Percentiles rank a stretch among this genome's conserved stretches.
These are phyloP conservation scores for Penicillium concentricum DNA, from an alignment of 2,329 filamentous ascomycete genomes.

Conservation along the genomic window DNA sequence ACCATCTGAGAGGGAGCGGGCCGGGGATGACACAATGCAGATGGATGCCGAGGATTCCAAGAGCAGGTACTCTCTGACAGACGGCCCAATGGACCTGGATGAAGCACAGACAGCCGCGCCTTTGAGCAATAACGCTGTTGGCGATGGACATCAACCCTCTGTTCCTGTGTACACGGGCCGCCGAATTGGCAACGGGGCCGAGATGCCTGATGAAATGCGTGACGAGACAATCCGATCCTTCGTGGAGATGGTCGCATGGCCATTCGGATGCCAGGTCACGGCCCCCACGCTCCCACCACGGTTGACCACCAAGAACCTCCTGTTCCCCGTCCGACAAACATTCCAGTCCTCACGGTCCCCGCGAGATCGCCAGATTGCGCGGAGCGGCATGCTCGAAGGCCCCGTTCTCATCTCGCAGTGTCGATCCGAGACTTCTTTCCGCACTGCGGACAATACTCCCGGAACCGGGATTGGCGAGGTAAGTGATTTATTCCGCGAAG, in stretches of 20 bases:
- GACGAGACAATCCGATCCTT: slow-evolving; percentile 57
- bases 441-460: slow-evolving; percentile 27
- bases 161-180: slow-evolving; percentile 55
- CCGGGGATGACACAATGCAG: slow-evolving; percentile 23
- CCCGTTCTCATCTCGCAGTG: slow-evolving; percentile 58
- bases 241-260: slow-evolving; percentile 58
- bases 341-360: slow-evolving; percentile 56
- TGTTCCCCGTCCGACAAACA: slow-evolving; percentile 58
- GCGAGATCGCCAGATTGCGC: slow-evolving; percentile 51
- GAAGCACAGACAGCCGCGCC: background rate
- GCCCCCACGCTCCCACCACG: slow-evolving; percentile 48
- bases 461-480: slow-evolving; percentile 39
- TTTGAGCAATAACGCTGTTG: background rate
- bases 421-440: slow-evolving; percentile 56
- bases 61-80: slow-evolving; percentile 16
- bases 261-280: slow-evolving; percentile 56
- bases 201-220: slow-evolving; percentile 60
- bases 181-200: slow-evolving; percentile 55
- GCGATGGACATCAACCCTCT: background rate
- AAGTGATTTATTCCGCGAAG: slow-evolving; percentile 58
- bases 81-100: slow-evolving; percentile 29
- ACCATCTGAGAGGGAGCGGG: slow-evolving; percentile 15
- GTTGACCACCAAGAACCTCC: slow-evolving; percentile 51
- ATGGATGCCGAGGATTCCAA: slow-evolving; percentile 13
- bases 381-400: slow-evolving; percentile 57